Evolutionary conservation across 192 early-diverging fungal species (phyloP), one percentile per base, ranked within the genome.

Genomic region (Mortierella antarctica): DNA sequence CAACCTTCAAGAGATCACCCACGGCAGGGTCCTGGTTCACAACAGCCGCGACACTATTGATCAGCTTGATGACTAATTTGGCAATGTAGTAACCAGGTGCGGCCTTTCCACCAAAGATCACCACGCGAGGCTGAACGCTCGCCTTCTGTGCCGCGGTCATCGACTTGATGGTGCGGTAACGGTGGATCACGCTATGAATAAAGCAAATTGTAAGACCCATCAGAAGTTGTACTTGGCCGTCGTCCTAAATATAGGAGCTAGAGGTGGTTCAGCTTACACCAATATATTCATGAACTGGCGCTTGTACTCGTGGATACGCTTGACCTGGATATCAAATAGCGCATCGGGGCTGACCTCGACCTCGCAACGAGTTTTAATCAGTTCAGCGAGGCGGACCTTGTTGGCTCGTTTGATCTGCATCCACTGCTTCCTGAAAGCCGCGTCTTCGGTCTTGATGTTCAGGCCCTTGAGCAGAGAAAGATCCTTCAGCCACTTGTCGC

Each of bases 271-370:
- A 64, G 54, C 83, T 54, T 82, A 86, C 85, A 89, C 86, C 20
- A 98, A 83, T 68, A 99, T 97, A 86, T 99, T 99, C 94, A 99
- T 95, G 83, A 96, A 96, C 89, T 99, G 98, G 70, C 98, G 93
- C 89, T 99, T 98, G 87, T 98, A 99, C 87, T 98, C 98, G 84
- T 99, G 98, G 73, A 98, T 94, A 86, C 98, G 94, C 88, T 98
- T 99, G 80, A 96, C 96, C 83, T 96, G 97, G 64, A 98, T 90
- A 83, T 99, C 98, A 86, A 99, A 99, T 71, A 98, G 84, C 5
- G 97, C 94, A 64, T 97, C 87, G 41, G 96, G 87, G 74, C 86
- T 91, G 47, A 98, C 95, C 17, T 86, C 81, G 58, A 98, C 88
- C 44, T 85, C 89, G 46, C 90, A 91, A 12, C 89, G 85, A 7